Evolutionary conservation across 23 red algal species (phyloP), one percentile per base, ranked within the genome.

Genomic region (Pyropia haitanensis): DNA sequence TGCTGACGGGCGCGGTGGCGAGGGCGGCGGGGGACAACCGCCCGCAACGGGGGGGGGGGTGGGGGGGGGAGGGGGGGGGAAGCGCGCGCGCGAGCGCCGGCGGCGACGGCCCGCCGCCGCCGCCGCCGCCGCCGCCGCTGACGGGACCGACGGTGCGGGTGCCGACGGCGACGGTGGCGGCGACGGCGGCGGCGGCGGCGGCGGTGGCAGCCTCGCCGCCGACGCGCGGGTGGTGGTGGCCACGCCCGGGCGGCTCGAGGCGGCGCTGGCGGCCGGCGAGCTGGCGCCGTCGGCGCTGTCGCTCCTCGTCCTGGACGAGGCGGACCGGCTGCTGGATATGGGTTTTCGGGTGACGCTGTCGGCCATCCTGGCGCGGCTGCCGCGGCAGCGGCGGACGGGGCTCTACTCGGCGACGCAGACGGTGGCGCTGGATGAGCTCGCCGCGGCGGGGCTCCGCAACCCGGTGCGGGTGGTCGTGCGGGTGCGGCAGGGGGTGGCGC

Each of bases 221-320:
- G 86, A 90, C 58, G 50, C 61, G 17, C 71, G 81, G 48, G 27
- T 95, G 18, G 31, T 95, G 3, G 54, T 95, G 25, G 77, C 90
- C 26, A 95, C 90, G 20, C 90, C 90, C n/a, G 90, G 90, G 19
- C 74, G 81, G 39, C 67, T 95, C 15, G 69, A 78, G 5, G 81
- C 82, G 9, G 83, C 80, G 31, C 51, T 95, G 28, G 51, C 57
- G 5, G 61, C 60, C 14, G 77, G 70, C 1, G 21, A 46, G 39
- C 62, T 95, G 3, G 32, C 63, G 30, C 21, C 68, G 24, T 28
- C 31, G 16, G 61, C 22, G 18, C 69, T 95, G n/a, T 76, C 86
- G 57, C 68, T 95, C 54, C 75, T 95, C 14, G 75, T 95, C 30
- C 56, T 95, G 18, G 90, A 95, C 70, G 90, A 95, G 52, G 90